Evolutionary conservation across 2,329 filamentous ascomycete genomes (phyloP), one percentile per base, ranked within the genome.

Genomic region (Cladosporium colombiae): DNA sequence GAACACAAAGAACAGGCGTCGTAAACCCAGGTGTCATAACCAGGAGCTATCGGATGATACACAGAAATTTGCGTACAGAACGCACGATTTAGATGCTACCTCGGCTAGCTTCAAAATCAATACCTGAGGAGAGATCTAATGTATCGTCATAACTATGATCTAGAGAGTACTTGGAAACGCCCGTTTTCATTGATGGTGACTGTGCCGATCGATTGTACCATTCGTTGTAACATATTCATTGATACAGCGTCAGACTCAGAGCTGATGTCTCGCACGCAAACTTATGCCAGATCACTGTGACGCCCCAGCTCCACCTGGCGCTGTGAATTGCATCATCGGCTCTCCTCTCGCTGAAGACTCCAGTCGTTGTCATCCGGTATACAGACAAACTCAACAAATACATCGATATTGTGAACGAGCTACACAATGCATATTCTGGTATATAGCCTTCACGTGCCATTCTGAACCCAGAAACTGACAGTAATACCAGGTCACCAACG

Each of bases 401-500:
- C 31, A 55, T n/a, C 27, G 16, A 29, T 33, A 33, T 16, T 2
- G 1, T 13, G 10, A 33, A 33, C 40, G 4, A 16, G 1, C 21
- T 21, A 2, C 25, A 27, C 6, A 29, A 63, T 63, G 61, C 61
- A 63, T 16, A 63, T 63, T 11, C 61, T 63, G 18, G 61, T 63
- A 56, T 14, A 27, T 21, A 2, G 25, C 31, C 16, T 10, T 4
- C 11, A 25, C 31, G 18, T 5, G n/a, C n/a, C n/a, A n/a, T 10
- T 3, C 10, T n/a, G 31, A 10, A 21, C 0, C n/a, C 13, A 31
- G 1, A 21, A 3, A 53, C 62, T 57, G 21, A 64, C 31, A 31
- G 1, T 16, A 31, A 21, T 13, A 1, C 16, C 55, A 83, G 81
- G 76, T 84, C 10, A 82, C 81, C 16, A 84, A 84, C 74, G 82